Evolutionary conservation across 2,329 filamentous ascomycete genomes (phyloP), one percentile per base, ranked within the genome.

Genomic region (Teratosphaeria epicoccoides): DNA sequence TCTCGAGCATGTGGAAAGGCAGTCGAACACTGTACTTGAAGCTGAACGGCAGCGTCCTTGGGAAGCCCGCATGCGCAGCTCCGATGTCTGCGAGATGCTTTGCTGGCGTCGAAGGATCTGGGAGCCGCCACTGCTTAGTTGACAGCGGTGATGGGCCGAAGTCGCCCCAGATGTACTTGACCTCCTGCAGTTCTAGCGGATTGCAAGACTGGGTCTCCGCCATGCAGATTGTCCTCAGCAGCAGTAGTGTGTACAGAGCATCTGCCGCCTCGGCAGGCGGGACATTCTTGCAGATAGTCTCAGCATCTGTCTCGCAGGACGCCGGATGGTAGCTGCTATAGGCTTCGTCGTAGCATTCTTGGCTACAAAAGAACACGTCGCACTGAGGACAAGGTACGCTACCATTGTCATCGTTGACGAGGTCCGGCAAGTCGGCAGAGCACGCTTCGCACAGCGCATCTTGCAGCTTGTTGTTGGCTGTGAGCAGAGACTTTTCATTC

Each of bases 381-480:
- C 80, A 83, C 26, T 76, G 73, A 33, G 73, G 69, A 59, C 80
- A 83, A 6, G 76, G 69, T 11, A 61, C 55, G 1, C 55, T 52
- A 2, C 55, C 51, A 24, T 56, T 54, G 22, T 55, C 60, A 4
- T 58, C 52, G 12, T 60, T 63, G 45, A 55, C 57, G 5, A 67
- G 53, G 24, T 59, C 58, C 0, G 86, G 87, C 5, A 94, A 76
- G 23, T 81, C 80, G 6, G 79, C 76, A 61, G 88, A 88, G 68
- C 91, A 97, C 12, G 89, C 89, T 68, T 97, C 91, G 68, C 91
- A 97, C 25, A 91, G 78, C 4, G 85, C 77, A 56, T 95, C 89
- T 65, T 94, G 88, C 11, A 93, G 78, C 25, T 88, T 83, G 65
- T 93, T 93, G 60, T 91, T 93, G 45, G 88, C 90, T 1, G 90